Evolutionary conservation across 2,329 filamentous ascomycete genomes (phyloP).

Genomic region (Phyllosticta citribraziliensis): DNA sequence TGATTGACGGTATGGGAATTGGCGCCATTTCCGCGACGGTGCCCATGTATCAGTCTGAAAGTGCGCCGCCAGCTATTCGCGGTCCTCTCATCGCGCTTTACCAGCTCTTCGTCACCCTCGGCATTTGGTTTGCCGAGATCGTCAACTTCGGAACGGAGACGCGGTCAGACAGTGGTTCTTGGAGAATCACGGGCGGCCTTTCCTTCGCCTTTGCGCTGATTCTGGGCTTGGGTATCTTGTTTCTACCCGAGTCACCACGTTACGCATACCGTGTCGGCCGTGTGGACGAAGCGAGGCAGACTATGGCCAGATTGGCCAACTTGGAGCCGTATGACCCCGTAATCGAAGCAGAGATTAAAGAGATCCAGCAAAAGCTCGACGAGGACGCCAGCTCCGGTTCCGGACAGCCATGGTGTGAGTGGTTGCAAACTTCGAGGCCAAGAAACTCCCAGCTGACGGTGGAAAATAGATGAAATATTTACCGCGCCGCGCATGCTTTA

Average conservation of each 20-base stretch:
- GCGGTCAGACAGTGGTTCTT: conserved; percentile 38
- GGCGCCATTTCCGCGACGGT: conserved; percentile 52
- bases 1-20: conserved; percentile 57
- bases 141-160: conserved; percentile 50
- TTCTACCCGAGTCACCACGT: conserved; percentile 48
- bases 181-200: conserved; percentile 55
- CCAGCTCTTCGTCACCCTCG: conserved; percentile 60
- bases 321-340: conserved; percentile 46
- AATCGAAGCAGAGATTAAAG: conserved; percentile 42
- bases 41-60: conserved; percentile 57
- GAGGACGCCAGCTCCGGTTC: conserved; percentile 33
- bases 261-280: conserved; percentile 49
- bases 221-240: conserved; percentile 43
- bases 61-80: conserved; percentile 53
- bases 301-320: conserved; percentile 46
- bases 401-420: conserved; percentile 45
- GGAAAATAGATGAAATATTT: conserved; percentile 48
- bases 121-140: conserved; percentile 45
- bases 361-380: conserved; percentile 48
- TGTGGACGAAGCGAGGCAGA: conserved; percentile 40
- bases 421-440: not conserved
- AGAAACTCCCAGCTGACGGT: conserved; percentile 14
- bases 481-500: conserved; percentile 57
- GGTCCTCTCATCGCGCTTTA: conserved; percentile 50
- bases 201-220: conserved; percentile 48